Evolutionary conservation across 495 filamentous ascomycete species (phyloP).

Genomic region (Neurospora sp.): DNA sequence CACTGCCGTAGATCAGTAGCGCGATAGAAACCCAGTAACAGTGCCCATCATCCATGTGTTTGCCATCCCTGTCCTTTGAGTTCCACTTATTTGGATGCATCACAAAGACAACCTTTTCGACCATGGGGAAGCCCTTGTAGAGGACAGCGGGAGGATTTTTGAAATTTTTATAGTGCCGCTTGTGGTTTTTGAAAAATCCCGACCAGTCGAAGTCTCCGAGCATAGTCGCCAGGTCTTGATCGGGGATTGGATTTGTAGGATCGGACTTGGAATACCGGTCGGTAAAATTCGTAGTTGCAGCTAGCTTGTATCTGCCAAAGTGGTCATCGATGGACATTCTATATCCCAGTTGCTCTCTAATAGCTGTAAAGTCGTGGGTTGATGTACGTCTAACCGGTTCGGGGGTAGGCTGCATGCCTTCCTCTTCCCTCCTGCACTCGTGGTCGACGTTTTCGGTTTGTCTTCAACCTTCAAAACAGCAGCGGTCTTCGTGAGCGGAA

Average conservation of each 20-base stretch:
- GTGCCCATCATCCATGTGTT: slow-evolving; percentile 3
- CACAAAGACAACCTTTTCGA: slow-evolving; percentile 13
- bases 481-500: neutral
- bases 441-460: neutral
- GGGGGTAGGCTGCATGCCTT: neutral
- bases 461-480: neutral
- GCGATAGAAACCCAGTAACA: slow-evolving; percentile 14
- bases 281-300: neutral
- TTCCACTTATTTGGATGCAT: slow-evolving; percentile 11
- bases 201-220: neutral
- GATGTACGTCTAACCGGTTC: neutral
- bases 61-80: neutral
- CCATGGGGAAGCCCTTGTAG: slow-evolving; percentile 10
- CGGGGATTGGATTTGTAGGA: neutral
- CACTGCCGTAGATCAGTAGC: slow-evolving; percentile 11
- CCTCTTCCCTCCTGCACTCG: neutral
- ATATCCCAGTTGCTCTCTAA: neutral
- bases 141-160: neutral
- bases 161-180: neutral
- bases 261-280: neutral
- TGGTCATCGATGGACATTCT: neutral
- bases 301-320: neutral
- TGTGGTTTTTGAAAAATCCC: neutral
- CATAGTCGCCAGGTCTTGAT: neutral
- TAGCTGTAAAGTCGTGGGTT: neutral